phyloP scores from a whole-genome alignment of 139 green algal genomes.

The Chlamydomonas asymmetrica region DNA sequence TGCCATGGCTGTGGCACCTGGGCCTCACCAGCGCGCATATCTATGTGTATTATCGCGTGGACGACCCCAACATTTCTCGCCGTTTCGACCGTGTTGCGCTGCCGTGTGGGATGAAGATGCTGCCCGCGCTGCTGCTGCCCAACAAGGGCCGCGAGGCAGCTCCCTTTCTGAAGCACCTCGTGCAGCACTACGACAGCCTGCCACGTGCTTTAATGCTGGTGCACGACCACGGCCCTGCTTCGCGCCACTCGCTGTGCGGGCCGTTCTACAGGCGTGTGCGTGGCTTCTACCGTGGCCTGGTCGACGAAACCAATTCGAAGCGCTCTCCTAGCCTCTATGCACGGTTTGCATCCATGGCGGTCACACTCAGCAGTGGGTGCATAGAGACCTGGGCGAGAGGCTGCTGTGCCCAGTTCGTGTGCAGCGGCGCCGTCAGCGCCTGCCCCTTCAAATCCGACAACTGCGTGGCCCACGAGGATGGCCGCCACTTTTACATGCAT shows the following conservation, averaged over 20 bases:
- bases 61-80: neutral
- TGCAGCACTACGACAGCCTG: conserved; percentile 24
- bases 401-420: conserved; percentile 21
- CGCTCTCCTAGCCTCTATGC: too few relatives aligned
- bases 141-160: conserved; percentile 35
- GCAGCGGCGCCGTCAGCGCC: neutral
- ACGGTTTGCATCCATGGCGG: conserved; percentile 2
- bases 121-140: conserved; percentile 17
- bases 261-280: conserved; percentile 30
- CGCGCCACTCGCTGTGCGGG: conserved; percentile 30
- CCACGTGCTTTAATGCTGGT: conserved; percentile 13
- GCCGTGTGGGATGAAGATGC: conserved; percentile 6
- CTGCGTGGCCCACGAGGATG: neutral
- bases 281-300: conserved; percentile 26
- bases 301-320: too few relatives aligned
- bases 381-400: conserved; percentile 28
- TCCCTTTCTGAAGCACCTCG: conserved; percentile 17
- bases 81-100: conserved; percentile 15
- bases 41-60: conserved; percentile 25
- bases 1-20: conserved; percentile 32
- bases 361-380: conserved; percentile 34
- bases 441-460: conserved; percentile 19
- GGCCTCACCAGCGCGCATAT: conserved; percentile 15
- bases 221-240: conserved; percentile 29
- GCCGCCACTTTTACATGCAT: conserved; percentile 17